Percentiles rank a stretch among this genome's conserved stretches.
phyloP scores from a whole-genome alignment of 768 basidiomycete genomes.

The Ephemerocybe angulata region DNA sequence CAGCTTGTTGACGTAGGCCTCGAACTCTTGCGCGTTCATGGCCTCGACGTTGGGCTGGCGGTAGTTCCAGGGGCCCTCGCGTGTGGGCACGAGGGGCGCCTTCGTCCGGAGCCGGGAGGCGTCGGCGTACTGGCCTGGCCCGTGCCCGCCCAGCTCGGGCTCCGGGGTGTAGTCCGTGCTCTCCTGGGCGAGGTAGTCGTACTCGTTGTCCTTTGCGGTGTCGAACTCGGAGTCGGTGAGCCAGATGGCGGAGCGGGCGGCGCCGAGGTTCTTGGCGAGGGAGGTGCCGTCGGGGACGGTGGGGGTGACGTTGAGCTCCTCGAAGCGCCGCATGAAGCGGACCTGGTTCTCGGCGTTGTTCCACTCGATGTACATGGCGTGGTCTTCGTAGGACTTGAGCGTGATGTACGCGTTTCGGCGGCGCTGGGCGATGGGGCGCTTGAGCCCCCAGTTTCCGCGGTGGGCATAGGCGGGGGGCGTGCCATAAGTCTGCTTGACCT shows the following conservation, averaged over 20 bases:
- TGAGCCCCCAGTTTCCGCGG: slow-evolving; percentile 83
- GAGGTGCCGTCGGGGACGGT: slow-evolving; percentile 16
- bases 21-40: slow-evolving; percentile 60
- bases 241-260: slow-evolving; percentile 23
- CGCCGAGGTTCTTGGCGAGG: slow-evolving; percentile 29
- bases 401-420: slow-evolving; percentile 63
- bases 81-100: background rate
- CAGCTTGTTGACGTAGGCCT: slow-evolving; percentile 54
- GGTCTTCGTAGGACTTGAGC: slow-evolving; percentile 65
- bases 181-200: background rate
- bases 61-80: slow-evolving; percentile 10
- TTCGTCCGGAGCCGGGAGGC: background rate
- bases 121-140: background rate
- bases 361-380: slow-evolving; percentile 78
- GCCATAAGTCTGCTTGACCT: slow-evolving; percentile 75
- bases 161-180: slow-evolving; percentile 3
- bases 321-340: slow-evolving; percentile 63
- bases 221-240: slow-evolving; percentile 47
- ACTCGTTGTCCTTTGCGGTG: slow-evolving; percentile 12
- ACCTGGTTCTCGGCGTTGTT: slow-evolving; percentile 60
- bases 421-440: slow-evolving; percentile 71
- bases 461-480: slow-evolving; percentile 64
- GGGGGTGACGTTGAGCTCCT: slow-evolving; percentile 53
- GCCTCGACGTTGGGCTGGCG: slow-evolving; percentile 47
- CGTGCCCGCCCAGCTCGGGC: slow-evolving; percentile 18